These are phyloP conservation scores for Diplodia sapinea DNA, from an alignment of 2,329 filamentous ascomycete species.

Conservation along the genomic window DNA sequence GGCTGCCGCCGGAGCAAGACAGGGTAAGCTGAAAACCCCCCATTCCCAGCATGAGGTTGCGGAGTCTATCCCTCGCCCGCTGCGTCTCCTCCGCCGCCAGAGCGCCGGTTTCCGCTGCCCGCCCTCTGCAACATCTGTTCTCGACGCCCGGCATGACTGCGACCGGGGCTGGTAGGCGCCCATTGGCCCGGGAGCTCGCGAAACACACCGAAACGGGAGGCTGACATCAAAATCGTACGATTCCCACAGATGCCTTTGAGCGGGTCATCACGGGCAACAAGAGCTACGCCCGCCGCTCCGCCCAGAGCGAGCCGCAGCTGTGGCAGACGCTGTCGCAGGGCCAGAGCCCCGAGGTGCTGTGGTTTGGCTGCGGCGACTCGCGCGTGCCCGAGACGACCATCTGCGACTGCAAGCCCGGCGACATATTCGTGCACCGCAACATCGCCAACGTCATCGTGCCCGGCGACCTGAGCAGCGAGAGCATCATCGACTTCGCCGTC, in stretches of 20 bases:
- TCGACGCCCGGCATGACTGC: slow-evolving; percentile 17
- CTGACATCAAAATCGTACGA: slow-evolving; percentile 31
- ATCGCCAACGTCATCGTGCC: slow-evolving; percentile 82
- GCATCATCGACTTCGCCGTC: slow-evolving; percentile 82
- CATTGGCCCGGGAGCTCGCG: slow-evolving; percentile 22
- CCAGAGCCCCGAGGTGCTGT: slow-evolving; percentile 72
- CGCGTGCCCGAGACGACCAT: slow-evolving; percentile 84
- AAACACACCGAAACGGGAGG: slow-evolving; percentile 12
- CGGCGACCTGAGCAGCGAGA: slow-evolving; percentile 74
- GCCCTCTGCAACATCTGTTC: slow-evolving; percentile 20
- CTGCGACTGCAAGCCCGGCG: slow-evolving; percentile 77
- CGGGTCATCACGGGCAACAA: slow-evolving; percentile 71
- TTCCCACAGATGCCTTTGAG: slow-evolving; percentile 60
- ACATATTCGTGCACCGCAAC: slow-evolving; percentile 89
- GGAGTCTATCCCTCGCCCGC: slow-evolving; percentile 11
- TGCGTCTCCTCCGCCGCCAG: slow-evolving; percentile 21
- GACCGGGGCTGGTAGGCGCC: slow-evolving; percentile 24
- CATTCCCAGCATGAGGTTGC: slow-evolving; percentile 5
- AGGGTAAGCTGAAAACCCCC: slow-evolving; percentile 10
- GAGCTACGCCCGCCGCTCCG: slow-evolving; percentile 70
- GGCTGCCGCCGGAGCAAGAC: slow-evolving; percentile 15
- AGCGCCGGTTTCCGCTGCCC: slow-evolving; percentile 26
- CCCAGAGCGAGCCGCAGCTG: slow-evolving; percentile 70
- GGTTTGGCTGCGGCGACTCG: slow-evolving; percentile 87
- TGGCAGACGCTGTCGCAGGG: slow-evolving; percentile 71